Percentiles rank a stretch among this genome's conserved stretches.
Conservation (phyloP, 2,329 filamentous ascomycete species). For the Ophiosphaerella herpotricha region DNA sequence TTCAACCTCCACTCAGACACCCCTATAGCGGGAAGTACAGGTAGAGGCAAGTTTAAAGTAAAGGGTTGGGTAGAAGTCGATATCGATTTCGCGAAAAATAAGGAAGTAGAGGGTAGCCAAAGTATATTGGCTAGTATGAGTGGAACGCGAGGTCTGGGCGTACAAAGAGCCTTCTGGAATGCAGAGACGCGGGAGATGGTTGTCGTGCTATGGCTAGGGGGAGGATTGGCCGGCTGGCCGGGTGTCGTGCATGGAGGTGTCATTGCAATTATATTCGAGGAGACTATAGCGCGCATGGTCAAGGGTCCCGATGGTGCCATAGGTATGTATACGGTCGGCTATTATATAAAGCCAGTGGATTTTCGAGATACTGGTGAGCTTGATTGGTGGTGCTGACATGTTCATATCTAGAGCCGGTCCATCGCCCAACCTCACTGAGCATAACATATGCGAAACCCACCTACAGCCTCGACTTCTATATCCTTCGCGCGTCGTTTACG, state of each 20-base stretch:
- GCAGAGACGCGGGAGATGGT: constrained; percentile 61
- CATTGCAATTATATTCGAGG: constrained; percentile 70
- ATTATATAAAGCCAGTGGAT: neutral
- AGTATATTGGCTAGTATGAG: constrained; percentile 36
- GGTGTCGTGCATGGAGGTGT: constrained; percentile 72
- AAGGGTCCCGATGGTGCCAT: constrained; percentile 53
- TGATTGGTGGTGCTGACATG: neutral
- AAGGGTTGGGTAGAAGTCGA: constrained; percentile 41
- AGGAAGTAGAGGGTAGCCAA: constrained; percentile 18
- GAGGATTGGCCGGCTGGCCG: constrained; percentile 70
- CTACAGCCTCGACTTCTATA: constrained; percentile 65
- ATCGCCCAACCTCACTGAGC: constrained; percentile 45
- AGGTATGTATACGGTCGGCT: constrained; percentile 22
- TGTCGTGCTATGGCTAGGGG: constrained; percentile 70
- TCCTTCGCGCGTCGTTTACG: constrained; percentile 57
- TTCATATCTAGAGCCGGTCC: constrained; percentile 26
- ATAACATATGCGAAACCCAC: constrained; percentile 68
- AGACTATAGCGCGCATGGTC: constrained; percentile 69
- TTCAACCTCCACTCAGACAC: constrained; percentile 32
- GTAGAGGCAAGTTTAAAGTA: constrained; percentile 9
- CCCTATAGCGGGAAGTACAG: constrained; percentile 8
- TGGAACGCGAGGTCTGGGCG: constrained; percentile 50
- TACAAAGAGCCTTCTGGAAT: constrained; percentile 69
- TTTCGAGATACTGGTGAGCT: neutral
- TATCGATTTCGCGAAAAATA: constrained; percentile 23